Percentiles rank a stretch among this genome's conserved stretches.
Evolutionary conservation across 2,329 filamentous ascomycete species (phyloP).

Genomic region (Diaporthe vaccinii): DNA sequence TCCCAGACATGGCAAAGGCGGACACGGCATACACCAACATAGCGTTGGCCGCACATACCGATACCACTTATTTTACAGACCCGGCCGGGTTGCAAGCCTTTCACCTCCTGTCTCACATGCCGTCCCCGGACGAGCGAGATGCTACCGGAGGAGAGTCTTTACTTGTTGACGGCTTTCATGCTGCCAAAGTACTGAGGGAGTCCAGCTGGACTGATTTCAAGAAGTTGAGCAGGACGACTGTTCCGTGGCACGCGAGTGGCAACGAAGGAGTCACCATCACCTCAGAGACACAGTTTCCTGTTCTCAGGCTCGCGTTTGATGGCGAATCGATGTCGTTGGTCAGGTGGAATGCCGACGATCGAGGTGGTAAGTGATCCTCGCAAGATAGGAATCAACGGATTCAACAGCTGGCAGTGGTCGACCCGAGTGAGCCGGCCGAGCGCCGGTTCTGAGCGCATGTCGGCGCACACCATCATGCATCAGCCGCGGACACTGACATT

Average conservation of each 20-base stretch:
- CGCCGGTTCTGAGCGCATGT: not conserved
- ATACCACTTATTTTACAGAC: constrained; percentile 96
- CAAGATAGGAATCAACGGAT: not conserved
- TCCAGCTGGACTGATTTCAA: constrained; percentile 70
- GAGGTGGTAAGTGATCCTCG: constrained; percentile 60
- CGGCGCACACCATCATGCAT: not conserved
- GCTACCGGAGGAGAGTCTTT: constrained; percentile 79
- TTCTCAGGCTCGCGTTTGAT: constrained; percentile 72
- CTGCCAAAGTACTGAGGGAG: constrained; percentile 70
- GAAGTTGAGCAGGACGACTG: constrained; percentile 65
- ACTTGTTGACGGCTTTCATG: constrained; percentile 88
- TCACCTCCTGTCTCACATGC: constrained; percentile 86
- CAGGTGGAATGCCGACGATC: constrained; percentile 94
- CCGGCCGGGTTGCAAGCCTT: constrained; percentile 93
- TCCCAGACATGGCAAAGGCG: constrained; percentile 86
- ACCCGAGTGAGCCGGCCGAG: not conserved
- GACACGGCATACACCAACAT: constrained; percentile 94
- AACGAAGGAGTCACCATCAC: constrained; percentile 87
- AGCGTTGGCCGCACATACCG: constrained; percentile 87
- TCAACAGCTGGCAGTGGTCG: not conserved
- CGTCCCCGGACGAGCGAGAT: constrained; percentile 56
- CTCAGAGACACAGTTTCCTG: constrained; percentile 77
- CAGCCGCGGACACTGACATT: constrained; percentile 11
- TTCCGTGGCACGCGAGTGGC: constrained; percentile 90
- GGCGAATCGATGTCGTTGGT: constrained; percentile 54